A percentile compares a stretch with the other conserved stretches of the same genome.
phyloP scores from a whole-genome alignment of 768 basidiomycete species.

The Tylopilus intermedius region DNA sequence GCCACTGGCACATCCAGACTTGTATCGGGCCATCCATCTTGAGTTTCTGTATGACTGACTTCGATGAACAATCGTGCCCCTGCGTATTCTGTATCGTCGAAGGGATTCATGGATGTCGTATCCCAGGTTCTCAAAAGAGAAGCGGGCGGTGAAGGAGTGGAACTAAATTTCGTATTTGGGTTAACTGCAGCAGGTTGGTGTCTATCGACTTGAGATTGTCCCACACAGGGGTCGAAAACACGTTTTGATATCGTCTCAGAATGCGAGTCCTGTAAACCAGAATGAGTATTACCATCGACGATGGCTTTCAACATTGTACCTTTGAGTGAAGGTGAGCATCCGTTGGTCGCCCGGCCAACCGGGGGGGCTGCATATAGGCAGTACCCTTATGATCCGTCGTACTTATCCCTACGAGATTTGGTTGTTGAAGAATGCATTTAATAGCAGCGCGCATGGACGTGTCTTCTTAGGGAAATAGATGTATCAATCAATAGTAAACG shows the following conservation, averaged over 20 bases:
- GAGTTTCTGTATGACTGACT: neutral
- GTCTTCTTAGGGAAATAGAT: constrained; percentile 12
- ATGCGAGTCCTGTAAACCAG: constrained; percentile 5
- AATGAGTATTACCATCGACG: neutral
- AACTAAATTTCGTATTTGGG: neutral
- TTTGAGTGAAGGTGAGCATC: neutral
- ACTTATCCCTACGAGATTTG: constrained; percentile 23
- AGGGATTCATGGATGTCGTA: neutral
- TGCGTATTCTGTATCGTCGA: constrained; percentile 4
- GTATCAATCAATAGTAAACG: constrained; percentile 5
- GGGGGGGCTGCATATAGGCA: neutral
- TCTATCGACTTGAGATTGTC: neutral
- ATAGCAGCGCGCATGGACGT: constrained; percentile 28
- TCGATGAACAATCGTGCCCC: neutral
- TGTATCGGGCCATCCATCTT: neutral
- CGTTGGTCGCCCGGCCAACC: neutral
- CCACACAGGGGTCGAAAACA: neutral
- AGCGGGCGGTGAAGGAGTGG: neutral
- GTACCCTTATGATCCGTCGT: neutral
- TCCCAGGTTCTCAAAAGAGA: neutral
- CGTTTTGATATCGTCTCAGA: neutral
- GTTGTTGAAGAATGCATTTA: constrained; percentile 23
- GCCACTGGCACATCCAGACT: neutral
- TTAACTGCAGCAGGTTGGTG: neutral
- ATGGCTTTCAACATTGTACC: constrained; percentile 11